phyloP scores from a whole-genome alignment of 495 filamentous ascomycete species.

The Hypoxylon fuscum region DNA sequence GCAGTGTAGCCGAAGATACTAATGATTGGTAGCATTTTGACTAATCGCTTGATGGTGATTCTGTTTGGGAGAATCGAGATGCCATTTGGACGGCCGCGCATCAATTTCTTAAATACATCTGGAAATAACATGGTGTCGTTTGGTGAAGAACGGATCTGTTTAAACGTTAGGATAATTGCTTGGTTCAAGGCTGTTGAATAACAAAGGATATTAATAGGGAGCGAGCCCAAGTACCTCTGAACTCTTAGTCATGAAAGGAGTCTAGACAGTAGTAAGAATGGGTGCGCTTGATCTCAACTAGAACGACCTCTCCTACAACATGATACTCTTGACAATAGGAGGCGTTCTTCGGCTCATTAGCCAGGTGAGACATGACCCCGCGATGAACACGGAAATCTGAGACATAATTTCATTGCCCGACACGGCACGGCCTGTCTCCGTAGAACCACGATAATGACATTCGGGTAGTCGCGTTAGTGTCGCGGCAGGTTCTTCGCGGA shows the following conservation, averaged over 20 bases:
- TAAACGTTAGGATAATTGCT: no score
- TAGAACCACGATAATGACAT: slow-evolving; percentile 12
- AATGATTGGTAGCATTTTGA: slow-evolving; percentile 13
- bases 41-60: no score
- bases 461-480: neutral
- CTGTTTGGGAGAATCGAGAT: no score
- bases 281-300: no score
- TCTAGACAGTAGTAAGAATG: no score
- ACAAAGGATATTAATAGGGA: no score
- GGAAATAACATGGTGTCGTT: neutral
- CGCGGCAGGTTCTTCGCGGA: neutral
- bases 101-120: neutral
- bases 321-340: neutral
- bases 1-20: neutral
- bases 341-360: neutral
- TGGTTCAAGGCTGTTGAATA: no score
- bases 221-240: no score
- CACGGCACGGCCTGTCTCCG: slow-evolving; percentile 1
- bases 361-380: neutral
- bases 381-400: neutral
- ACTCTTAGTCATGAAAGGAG: no score
- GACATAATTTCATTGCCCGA: slow-evolving; percentile 2
- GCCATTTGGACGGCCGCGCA: no score
- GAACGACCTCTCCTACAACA: no score
- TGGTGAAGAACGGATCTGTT: neutral